Evolutionary conservation across 2,329 filamentous ascomycete genomes (phyloP), one percentile per base, ranked within the genome.

Genomic region (Aplosporella prunicola): DNA sequence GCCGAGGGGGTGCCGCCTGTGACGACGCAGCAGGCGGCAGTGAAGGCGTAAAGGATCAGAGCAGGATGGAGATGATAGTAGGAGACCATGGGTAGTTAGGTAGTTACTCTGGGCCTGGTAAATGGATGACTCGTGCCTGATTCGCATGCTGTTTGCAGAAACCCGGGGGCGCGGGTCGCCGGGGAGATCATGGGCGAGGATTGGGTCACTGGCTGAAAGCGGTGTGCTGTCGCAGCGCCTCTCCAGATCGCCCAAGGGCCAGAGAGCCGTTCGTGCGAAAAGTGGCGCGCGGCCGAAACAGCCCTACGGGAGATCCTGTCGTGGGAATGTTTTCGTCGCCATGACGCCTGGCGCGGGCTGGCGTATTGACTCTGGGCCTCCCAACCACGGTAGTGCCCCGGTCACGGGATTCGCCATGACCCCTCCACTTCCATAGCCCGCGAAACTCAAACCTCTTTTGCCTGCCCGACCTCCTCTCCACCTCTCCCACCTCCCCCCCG

Each of bases 1-100:
- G 63, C 61, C 40, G 51, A 48, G 32, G 62, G 61, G 17, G 56
- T 62, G 31, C 57, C 58, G 33, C 34, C 23, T 23, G 29, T 13
- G 30, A 17, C 15, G 35, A 13, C 22, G 9, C 15, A 9, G 35
- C 9, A 11, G 32, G 27, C 17, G 32, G 14, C 18, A n/a, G 22
- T 24, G 22, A 33, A 33, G 30, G 16, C 26, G 39, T 18, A 26
- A 25, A 39, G 29, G 32, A 33, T 29, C 20, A 33, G 36, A 22
- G 28, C 24, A 25, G 30, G 25, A 23, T 39, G 23, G 37, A 28
- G 26, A n/a, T n/a, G n/a, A n/a, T n/a, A n/a, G n/a, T n/a, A n/a
- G n/a, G n/a, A n/a, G n/a, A n/a, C n/a, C n/a, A n/a, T n/a, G n/a
- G n/a, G n/a, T n/a, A n/a, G n/a, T n/a, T n/a, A n/a, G n/a, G n/a